Evolutionary conservation across 2,329 filamentous ascomycete genomes (phyloP), one percentile per base, ranked within the genome.

Genomic region (Calonectria multiphialidica): DNA sequence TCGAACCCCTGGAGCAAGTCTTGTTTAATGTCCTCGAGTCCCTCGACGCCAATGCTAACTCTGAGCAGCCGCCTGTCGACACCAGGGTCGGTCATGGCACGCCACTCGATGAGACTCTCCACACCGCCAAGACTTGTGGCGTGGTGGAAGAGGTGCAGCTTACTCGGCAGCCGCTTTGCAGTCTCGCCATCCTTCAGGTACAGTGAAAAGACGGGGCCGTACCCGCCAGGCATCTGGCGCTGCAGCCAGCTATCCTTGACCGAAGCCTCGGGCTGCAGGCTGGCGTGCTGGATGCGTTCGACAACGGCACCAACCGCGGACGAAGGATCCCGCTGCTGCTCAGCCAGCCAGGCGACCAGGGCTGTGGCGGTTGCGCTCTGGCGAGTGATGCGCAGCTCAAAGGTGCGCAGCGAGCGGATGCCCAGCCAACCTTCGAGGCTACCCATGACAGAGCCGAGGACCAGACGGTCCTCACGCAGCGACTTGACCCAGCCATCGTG

Each of bases 31-130:
- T 98, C 97, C 83, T 97, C 93, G 88, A 94, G 93, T 57, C 90
- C 91, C 87, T 99, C 97, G 37, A 98, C 89, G 0, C 97, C 97
- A 40, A 98, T 86, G 82, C 96, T 98, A 35, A 99, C 86, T 64
- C 97, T 87, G 83, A 98, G 80, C 82, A 98, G 83, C 70, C 90
- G 87, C 80, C 88, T 90, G 80, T 97, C 94, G 45, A 97, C 92
- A 1, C 82, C 87, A 3, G 84, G 79, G 86, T 99, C 97, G 71
- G 92, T 93, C 95, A 99, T 97, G 59, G 93, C 91, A 71, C 97
- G 89, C 97, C 97, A 99, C 89, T 99, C 97, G 78, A 99, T 96
- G 86, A 98, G 84, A 80, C 95, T 97, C 89, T 98, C 97, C 12
- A 98, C 95, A 5, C 97, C 96, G 2, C 97, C 97, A 33, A 98